Conservation (phyloP, 2,329 filamentous ascomycete genomes). For the Periconia macrospinosa region DNA sequence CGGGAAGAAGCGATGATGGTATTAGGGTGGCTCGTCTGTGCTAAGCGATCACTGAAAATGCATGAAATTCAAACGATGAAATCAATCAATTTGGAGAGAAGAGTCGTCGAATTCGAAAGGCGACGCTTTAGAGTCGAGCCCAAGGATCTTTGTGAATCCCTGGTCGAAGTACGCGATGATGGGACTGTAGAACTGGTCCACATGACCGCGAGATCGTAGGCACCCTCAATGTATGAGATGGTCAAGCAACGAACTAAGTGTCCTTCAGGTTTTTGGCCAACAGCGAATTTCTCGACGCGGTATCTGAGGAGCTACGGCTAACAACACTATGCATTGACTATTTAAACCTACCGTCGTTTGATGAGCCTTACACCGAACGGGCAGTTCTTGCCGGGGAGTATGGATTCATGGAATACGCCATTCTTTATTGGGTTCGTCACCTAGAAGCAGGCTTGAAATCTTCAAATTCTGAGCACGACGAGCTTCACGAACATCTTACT, state of each 20-base stretch:
- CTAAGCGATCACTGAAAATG: slow-evolving; percentile 45
- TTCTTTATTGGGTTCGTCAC: slow-evolving; percentile 16
- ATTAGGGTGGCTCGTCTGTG: slow-evolving; percentile 46
- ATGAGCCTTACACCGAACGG: background rate
- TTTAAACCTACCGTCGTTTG: slow-evolving; percentile 12
- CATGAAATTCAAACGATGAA: slow-evolving; percentile 47
- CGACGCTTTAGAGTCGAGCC: slow-evolving; percentile 28
- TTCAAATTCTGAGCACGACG: background rate
- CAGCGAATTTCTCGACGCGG: slow-evolving; percentile 2
- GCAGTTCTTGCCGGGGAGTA: slow-evolving; percentile 14
- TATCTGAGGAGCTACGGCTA: slow-evolving; percentile 9
- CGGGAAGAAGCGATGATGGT: slow-evolving; percentile 31
- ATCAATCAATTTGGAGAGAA: slow-evolving; percentile 30
- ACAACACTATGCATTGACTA: slow-evolving; percentile 18
- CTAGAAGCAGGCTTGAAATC: slow-evolving; percentile 11
- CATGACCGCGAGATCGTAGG: slow-evolving; percentile 29
- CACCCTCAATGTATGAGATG: background rate
- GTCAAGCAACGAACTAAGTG: background rate
- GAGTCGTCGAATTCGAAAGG: slow-evolving; percentile 30
- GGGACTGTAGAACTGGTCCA: slow-evolving; percentile 45
- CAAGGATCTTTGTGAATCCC: slow-evolving; percentile 40
- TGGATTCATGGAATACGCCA: slow-evolving; percentile 17
- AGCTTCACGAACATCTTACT: slow-evolving; percentile 1
- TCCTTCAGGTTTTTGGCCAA: slow-evolving; percentile 12
- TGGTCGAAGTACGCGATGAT: slow-evolving; percentile 39